Evolutionary conservation across 164 flowering plant species (phyloP).

Genomic region (Aristolochia californica): DNA sequence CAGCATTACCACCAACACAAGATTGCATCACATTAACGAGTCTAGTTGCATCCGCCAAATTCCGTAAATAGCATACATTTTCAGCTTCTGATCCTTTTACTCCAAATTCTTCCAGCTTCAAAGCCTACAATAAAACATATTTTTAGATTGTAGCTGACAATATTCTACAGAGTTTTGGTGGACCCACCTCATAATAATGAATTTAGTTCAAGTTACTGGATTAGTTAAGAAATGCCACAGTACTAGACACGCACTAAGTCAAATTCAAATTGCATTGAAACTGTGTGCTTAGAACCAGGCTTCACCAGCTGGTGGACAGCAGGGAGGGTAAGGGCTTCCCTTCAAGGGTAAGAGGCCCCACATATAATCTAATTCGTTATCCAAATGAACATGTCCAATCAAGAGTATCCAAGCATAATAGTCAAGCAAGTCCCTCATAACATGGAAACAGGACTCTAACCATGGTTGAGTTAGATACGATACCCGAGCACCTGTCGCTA

Average conservation of each 20-base stretch:
- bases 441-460: neutral
- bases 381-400: too few relatives aligned
- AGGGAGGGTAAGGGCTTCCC: too few relatives aligned
- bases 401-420: too few relatives aligned
- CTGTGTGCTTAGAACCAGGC: too few relatives aligned
- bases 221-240: too few relatives aligned
- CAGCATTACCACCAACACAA: constrained; percentile 70
- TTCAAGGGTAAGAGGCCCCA: too few relatives aligned
- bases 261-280: too few relatives aligned
- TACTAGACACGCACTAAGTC: too few relatives aligned
- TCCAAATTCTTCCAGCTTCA: constrained; percentile 94
- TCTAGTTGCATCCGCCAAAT: constrained; percentile 80
- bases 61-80: constrained; percentile 84
- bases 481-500: constrained; percentile 99
- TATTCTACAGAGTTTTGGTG: neutral
- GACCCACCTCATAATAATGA: too few relatives aligned
- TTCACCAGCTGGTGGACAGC: too few relatives aligned
- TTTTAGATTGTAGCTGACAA: constrained; percentile 5
- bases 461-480: constrained; percentile 20
- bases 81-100: constrained; percentile 77
- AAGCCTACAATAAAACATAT: constrained; percentile 43
- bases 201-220: too few relatives aligned
- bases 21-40: constrained; percentile 68
- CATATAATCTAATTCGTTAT: too few relatives aligned
- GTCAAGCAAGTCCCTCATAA: neutral